phyloP scores from a whole-genome alignment of 2,329 filamentous ascomycete genomes.

The Dactylellina drechsleri region DNA sequence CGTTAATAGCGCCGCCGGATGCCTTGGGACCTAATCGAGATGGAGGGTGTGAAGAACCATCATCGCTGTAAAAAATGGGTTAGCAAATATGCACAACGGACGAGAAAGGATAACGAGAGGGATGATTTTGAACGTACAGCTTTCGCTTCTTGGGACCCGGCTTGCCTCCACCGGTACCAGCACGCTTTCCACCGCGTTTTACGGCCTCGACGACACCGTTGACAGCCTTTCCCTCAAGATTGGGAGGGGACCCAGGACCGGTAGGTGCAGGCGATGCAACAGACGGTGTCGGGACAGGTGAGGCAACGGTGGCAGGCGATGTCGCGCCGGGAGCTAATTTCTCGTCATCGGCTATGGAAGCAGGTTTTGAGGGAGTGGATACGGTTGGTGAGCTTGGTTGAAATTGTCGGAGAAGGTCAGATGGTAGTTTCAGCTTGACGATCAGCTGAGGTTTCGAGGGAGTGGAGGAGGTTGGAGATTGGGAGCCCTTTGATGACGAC shows the following conservation, averaged over 20 bases:
- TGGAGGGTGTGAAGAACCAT: constrained; percentile 64
- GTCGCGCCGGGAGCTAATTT: constrained; percentile 63
- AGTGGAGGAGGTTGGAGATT: constrained; percentile 23
- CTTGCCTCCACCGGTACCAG: constrained; percentile 72
- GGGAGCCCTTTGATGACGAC: constrained; percentile 42
- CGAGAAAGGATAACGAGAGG: neutral
- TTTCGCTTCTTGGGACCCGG: constrained; percentile 94
- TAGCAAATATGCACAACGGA: constrained; percentile 25
- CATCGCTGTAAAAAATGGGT: constrained; percentile 62
- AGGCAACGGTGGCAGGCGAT: constrained; percentile 61
- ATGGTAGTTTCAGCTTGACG: constrained; percentile 68
- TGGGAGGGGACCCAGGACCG: constrained; percentile 45
- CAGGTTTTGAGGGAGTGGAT: constrained; percentile 64
- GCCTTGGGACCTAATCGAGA: constrained; percentile 93
- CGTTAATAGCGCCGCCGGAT: constrained; percentile 97
- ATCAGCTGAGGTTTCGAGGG: constrained; percentile 62
- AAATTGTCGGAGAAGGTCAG: constrained; percentile 67
- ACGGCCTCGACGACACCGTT: constrained; percentile 71
- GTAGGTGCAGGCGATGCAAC: constrained; percentile 49
- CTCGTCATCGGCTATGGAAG: constrained; percentile 61
- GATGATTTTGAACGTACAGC: constrained; percentile 73
- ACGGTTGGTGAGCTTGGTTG: constrained; percentile 56
- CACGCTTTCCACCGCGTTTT: constrained; percentile 69
- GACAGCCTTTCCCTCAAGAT: constrained; percentile 63
- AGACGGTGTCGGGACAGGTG: constrained; percentile 60